These are phyloP conservation scores for Xylaria telfairii DNA, from an alignment of 495 filamentous ascomycete species.

Conservation along the genomic window DNA sequence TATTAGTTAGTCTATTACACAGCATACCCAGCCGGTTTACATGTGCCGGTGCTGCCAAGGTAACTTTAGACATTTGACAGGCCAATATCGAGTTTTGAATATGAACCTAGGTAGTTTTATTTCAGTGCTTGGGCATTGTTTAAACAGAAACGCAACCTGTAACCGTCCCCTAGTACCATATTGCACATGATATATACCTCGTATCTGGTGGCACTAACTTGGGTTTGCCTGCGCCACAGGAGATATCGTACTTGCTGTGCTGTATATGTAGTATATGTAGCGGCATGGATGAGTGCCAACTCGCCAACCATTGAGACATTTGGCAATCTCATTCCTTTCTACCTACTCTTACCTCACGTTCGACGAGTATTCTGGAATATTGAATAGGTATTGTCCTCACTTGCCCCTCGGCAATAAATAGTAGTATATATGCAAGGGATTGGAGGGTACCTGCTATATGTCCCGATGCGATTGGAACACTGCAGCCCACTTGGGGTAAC, in stretches of 20 bases:
- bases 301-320: slow-evolving; percentile 5
- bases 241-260: too few species aligned
- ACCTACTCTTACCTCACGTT: not conserved
- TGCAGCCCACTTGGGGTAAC: slow-evolving; percentile 1
- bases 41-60: not conserved
- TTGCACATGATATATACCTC: slow-evolving; percentile 2
- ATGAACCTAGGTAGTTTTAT: not conserved
- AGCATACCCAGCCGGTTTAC: not conserved
- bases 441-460: not conserved
- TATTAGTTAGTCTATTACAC: not conserved
- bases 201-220: not conserved
- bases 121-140: not conserved
- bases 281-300: not conserved
- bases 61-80: not conserved
- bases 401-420: not conserved
- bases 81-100: not conserved
- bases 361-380: not conserved
- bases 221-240: not conserved
- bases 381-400: slow-evolving; percentile 1
- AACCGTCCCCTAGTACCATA: slow-evolving; percentile 2
- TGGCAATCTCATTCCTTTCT: slow-evolving; percentile 8
- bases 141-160: slow-evolving; percentile 1
- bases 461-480: not conserved
- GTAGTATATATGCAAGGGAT: not conserved
- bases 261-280: too few species aligned